These are phyloP conservation scores for Aspergillus hancockii DNA, from an alignment of 495 filamentous ascomycete genomes.

Conservation along the genomic window DNA sequence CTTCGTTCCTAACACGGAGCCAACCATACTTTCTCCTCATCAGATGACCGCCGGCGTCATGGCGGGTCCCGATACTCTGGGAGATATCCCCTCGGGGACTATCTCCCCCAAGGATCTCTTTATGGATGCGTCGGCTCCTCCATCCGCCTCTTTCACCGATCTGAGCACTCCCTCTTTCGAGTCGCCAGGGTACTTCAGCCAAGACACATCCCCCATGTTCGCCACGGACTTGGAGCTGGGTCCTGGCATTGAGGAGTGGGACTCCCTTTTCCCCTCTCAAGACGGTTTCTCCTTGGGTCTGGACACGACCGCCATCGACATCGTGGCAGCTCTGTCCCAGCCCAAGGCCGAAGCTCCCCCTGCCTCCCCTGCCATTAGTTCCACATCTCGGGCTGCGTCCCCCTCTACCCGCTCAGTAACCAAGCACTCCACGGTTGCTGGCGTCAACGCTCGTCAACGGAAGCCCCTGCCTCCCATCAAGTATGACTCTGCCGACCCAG, in stretches of 20 bases:
- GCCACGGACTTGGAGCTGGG: conserved; percentile 35
- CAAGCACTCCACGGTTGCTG: conserved; percentile 68
- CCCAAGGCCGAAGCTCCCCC: conserved; percentile 36
- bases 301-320: conserved; percentile 28
- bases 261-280: conserved; percentile 65
- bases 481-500: conserved; percentile 59
- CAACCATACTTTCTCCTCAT: conserved; percentile 30
- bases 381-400: conserved; percentile 32
- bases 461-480: conserved; percentile 79
- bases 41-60: conserved; percentile 26
- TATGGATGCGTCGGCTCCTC: conserved; percentile 74
- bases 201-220: conserved; percentile 73
- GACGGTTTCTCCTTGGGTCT: conserved; percentile 44
- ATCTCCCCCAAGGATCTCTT: conserved; percentile 86
- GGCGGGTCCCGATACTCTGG: conserved; percentile 35
- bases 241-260: conserved; percentile 37
- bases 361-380: conserved; percentile 36
- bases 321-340: conserved; percentile 30
- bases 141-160: conserved; percentile 80
- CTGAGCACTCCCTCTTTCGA: conserved; percentile 81
- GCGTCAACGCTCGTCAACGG: conserved; percentile 69
- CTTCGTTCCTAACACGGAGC: conserved; percentile 21
- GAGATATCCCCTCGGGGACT: conserved; percentile 51
- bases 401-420: conserved; percentile 43
- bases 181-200: conserved; percentile 66